A percentile compares a stretch with the other conserved stretches of the same genome.
phyloP scores from a whole-genome alignment of 768 basidiomycete genomes.

The Clitopilus passeckerianus region DNA sequence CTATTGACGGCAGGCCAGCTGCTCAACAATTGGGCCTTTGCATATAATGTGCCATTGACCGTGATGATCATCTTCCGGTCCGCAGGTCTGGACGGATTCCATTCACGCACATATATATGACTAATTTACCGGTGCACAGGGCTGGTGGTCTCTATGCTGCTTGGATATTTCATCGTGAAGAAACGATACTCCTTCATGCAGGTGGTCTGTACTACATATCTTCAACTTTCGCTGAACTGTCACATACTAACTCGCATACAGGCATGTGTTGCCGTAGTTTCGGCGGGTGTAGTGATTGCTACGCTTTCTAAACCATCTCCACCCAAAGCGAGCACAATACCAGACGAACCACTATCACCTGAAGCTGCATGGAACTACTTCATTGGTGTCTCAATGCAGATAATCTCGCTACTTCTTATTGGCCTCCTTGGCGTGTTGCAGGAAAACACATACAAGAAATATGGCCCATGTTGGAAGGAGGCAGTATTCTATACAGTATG shows the following conservation, averaged over 20 bases:
- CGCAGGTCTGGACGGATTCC: conserved; percentile 42
- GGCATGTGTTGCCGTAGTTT: conserved; percentile 64
- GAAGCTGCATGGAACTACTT: conserved; percentile 45
- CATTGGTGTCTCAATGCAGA: conserved; percentile 66
- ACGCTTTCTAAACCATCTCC: conserved; percentile 55
- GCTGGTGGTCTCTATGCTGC: conserved; percentile 71
- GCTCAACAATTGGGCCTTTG: conserved; percentile 80
- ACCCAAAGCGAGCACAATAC: conserved; percentile 11
- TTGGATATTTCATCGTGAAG: conserved; percentile 56
- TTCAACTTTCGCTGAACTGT: not conserved
- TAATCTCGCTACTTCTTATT: conserved; percentile 60
- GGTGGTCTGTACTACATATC: conserved; percentile 39
- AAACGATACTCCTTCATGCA: conserved; percentile 57
- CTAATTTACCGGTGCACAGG: conserved; percentile 32
- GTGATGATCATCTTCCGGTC: conserved; percentile 84
- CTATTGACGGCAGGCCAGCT: conserved; percentile 63
- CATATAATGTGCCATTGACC: conserved; percentile 70
- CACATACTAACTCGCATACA: conserved; percentile 17
- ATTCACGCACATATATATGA: conserved; percentile 7
- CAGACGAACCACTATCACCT: conserved; percentile 11
- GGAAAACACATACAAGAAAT: conserved; percentile 67
- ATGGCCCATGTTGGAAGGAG: conserved; percentile 81
- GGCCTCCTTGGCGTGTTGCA: conserved; percentile 70
- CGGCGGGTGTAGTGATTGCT: conserved; percentile 65
- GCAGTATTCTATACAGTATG: conserved; percentile 80